phyloP scores from a whole-genome alignment of 2,329 filamentous ascomycete species.

The Cladosporium velox region DNA sequence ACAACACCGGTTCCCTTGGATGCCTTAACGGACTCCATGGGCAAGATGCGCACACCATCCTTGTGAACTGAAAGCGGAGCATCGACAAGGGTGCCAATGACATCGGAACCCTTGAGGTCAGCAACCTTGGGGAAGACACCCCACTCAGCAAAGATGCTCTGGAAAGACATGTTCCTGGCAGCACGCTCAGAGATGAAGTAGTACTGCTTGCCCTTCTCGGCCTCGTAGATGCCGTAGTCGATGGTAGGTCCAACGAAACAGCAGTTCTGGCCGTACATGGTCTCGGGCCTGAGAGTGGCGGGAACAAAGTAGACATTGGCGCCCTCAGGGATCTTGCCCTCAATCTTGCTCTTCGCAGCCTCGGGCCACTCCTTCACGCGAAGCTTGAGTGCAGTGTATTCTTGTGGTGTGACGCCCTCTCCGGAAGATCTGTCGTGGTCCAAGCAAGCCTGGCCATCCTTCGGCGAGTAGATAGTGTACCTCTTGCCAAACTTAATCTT shows the following conservation, averaged over 20 bases:
- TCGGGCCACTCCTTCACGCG: constrained; percentile 88
- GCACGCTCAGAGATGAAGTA: constrained; percentile 79
- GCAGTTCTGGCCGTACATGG: constrained; percentile 97
- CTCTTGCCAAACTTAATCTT: constrained; percentile 94
- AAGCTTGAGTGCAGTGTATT: constrained; percentile 91
- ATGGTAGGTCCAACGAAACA: constrained; percentile 93
- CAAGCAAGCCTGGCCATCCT: constrained; percentile 85
- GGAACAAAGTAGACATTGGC: constrained; percentile 87
- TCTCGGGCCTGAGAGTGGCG: constrained; percentile 90
- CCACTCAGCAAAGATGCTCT: constrained; percentile 78
- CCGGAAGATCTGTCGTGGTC: constrained; percentile 82
- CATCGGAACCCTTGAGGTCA: constrained; percentile 73
- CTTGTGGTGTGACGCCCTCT: constrained; percentile 81
- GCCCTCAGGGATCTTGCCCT: constrained; percentile 74
- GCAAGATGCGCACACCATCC: constrained; percentile 81
- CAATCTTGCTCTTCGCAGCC: constrained; percentile 68
- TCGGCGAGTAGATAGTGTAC: constrained; percentile 91
- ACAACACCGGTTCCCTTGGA: constrained; percentile 97
- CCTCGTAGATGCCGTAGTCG: constrained; percentile 84
- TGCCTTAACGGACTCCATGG: constrained; percentile 91
- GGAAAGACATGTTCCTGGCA: constrained; percentile 95
- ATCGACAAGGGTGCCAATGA: constrained; percentile 84
- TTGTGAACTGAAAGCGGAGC: constrained; percentile 86
- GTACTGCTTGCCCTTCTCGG: constrained; percentile 63
- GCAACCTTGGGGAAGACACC: constrained; percentile 73